phyloP scores from a whole-genome alignment of 768 basidiomycete genomes.

The Agaricus blazei region DNA sequence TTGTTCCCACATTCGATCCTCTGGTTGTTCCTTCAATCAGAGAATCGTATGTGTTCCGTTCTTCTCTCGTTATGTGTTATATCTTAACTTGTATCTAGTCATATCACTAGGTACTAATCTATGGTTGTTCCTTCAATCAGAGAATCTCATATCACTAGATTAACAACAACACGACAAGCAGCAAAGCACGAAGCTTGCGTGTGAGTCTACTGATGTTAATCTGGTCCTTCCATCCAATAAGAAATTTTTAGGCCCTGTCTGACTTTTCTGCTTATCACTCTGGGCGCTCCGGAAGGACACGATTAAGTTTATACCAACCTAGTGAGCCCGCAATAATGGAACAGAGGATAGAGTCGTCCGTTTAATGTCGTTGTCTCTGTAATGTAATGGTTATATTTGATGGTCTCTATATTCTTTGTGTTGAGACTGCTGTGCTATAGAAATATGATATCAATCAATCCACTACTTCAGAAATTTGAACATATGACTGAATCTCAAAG shows the following conservation, averaged over 20 bases:
- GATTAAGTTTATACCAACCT: conserved; percentile 1
- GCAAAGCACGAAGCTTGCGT: neutral
- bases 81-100: too few species aligned
- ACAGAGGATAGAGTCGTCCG: neutral
- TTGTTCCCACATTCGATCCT: too few species aligned
- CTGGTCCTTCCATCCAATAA: too few species aligned
- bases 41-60: too few species aligned
- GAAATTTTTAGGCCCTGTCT: too few species aligned
- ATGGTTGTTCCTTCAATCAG: too few species aligned
- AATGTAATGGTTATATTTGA: neutral
- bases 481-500: neutral
- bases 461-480: neutral
- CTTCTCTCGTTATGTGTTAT: too few species aligned
- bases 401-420: neutral
- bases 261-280: neutral
- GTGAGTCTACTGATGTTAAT: neutral
- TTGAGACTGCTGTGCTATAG: neutral
- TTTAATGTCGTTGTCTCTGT: neutral
- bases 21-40: too few species aligned
- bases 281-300: neutral
- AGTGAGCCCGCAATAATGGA: conserved; percentile 6
- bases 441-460: neutral
- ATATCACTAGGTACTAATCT: too few species aligned
- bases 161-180: neutral
- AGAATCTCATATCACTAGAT: too few species aligned